Conservation (phyloP, 2,329 filamentous ascomycete species). For the Drechslera avenae region DNA sequence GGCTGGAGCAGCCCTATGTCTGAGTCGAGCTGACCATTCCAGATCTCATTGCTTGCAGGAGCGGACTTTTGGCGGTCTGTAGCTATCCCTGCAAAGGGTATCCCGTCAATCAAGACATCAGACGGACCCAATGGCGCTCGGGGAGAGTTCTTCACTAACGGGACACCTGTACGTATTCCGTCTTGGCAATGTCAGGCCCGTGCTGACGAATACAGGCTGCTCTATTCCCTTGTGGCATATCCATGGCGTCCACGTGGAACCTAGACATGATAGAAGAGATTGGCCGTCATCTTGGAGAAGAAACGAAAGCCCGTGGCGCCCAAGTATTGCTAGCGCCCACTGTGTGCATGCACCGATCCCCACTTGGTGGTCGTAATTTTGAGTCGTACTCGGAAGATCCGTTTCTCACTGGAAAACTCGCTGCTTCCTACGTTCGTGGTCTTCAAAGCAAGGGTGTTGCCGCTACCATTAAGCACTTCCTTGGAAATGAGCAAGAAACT, state of each 20-base stretch:
- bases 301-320: conserved; percentile 74
- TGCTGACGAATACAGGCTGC: conserved; percentile 62
- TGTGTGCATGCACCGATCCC: conserved; percentile 80
- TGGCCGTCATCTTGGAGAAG: conserved; percentile 72
- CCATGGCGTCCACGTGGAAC: conserved; percentile 81
- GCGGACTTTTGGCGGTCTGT: conserved; percentile 74
- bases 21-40: conserved; percentile 27
- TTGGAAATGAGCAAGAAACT: conserved; percentile 76
- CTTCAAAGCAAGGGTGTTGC: conserved; percentile 75
- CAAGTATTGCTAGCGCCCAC: conserved; percentile 77
- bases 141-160: conserved; percentile 68
- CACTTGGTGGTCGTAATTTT: conserved; percentile 83
- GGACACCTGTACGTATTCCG: conserved; percentile 46
- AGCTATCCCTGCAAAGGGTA: conserved; percentile 62
- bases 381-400: conserved; percentile 88
- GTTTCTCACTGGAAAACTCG: conserved; percentile 73
- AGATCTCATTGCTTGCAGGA: conserved; percentile 53
- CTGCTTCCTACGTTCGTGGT: conserved; percentile 72
- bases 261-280: conserved; percentile 70
- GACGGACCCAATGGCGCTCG: conserved; percentile 74
- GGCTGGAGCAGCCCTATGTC: conserved; percentile 9
- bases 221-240: conserved; percentile 78
- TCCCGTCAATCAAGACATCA: conserved; percentile 68
- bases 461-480: conserved; percentile 80
- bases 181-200: conserved; percentile 5